Evolutionary conservation across 2,329 filamentous ascomycete species (phyloP).

Genomic region (Fusarium sublunatum): DNA sequence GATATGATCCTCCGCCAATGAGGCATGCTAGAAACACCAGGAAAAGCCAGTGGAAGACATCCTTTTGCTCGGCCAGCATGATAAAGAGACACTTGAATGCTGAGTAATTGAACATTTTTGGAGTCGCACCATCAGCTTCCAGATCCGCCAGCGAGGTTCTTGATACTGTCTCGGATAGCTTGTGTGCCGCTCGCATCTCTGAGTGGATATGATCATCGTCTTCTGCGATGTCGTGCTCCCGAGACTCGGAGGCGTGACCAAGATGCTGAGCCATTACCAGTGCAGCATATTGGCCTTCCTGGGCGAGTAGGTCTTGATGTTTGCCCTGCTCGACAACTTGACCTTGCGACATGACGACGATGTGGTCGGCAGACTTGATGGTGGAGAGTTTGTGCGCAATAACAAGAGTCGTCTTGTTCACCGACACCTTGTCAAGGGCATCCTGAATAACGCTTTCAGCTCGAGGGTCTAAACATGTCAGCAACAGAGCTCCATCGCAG

Average conservation of each 20-base stretch:
- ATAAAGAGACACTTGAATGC: constrained; percentile 1
- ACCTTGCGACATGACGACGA: constrained; percentile 70
- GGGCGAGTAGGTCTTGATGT: constrained; percentile 62
- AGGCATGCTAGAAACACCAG: not conserved
- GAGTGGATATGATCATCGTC: not conserved
- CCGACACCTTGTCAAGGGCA: constrained; percentile 63
- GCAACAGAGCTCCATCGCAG: no score
- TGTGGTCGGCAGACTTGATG: constrained; percentile 69
- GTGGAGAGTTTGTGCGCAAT: constrained; percentile 70
- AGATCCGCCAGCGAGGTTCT: not conserved
- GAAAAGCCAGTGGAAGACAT: not conserved
- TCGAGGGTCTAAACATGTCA: constrained; percentile 48
- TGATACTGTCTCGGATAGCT: no score
- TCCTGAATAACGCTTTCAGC: constrained; percentile 62
- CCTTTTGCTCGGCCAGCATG: not conserved
- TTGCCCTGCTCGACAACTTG: constrained; percentile 66
- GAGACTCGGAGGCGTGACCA: no score
- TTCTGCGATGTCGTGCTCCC: not conserved
- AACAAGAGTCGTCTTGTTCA: constrained; percentile 69
- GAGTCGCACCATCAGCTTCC: not conserved
- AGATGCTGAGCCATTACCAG: constrained; percentile 58
- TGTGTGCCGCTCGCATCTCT: not conserved
- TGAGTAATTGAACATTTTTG: not conserved
- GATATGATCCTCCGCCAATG: constrained; percentile 46
- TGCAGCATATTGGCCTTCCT: constrained; percentile 59